Base-by-base conservation (phyloP, 805 yeast genomes). In the Grigorovia transvaalensis region DNA sequence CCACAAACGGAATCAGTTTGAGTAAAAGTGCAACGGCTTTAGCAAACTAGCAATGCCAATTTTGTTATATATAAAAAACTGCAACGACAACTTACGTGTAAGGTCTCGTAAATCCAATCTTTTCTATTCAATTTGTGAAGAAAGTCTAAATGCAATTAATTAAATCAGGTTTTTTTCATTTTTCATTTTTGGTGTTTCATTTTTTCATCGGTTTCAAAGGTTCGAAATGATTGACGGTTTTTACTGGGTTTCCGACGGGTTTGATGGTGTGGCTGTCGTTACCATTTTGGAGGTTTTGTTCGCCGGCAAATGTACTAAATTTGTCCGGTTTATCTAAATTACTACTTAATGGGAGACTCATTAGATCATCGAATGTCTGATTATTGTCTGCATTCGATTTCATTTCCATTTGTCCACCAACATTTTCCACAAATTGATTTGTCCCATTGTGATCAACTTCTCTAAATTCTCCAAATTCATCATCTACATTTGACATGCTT, bases 381-480 rank as follows among this genome's bases (percentile, higher is more conserved):
- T 49, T 27, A 23, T 23, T 23, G 27, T 23, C 27, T 23, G 6
- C 6, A 23, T 23, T 23, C 27, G 27, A 23, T 4, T 23, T 23
- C 27, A 4, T 23, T 23, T 23, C 27, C 3, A 23, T 23, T 23
- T 23, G 27, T 23, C 27, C 27, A 23, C 27, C 27, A 23, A 23
- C 27, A 23, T 23, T 23, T 23, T 23, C 6, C 6, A 3, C 27
- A 23, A 3, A 3, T 23, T 23, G 27, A 23, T 23, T 23, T 23
- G 27, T 23, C 6, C 27, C 27, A 23, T 3, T 23, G 27, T 23
- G 27, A 23, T 23, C 48, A 12, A 46, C 40, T 27, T 2, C 44
- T 49, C 57, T 64, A 49, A 62, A 61, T 43, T 61, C 62, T 1
- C 65, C 67, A 50, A 60, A 62, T 19, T 59, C 64, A 33, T 59